A percentile compares a stretch with the other conserved stretches of the same genome.
These are phyloP conservation scores for Caryopteris hybrid DNA, from an alignment of 305 asterid species.

Conservation along the genomic window DNA sequence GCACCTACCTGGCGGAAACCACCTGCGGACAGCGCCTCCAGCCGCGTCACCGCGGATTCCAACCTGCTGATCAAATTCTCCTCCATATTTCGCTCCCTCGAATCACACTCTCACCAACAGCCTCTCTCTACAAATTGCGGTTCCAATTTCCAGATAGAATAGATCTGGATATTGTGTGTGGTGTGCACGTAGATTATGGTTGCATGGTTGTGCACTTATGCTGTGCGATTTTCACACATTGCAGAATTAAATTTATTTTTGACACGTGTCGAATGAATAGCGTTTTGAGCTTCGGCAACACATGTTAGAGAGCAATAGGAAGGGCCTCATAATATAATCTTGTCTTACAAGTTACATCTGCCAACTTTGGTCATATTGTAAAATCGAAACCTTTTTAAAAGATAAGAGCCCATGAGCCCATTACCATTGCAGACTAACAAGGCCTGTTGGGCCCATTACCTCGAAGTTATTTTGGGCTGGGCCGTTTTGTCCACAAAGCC, in stretches of 20 bases:
- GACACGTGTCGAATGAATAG: conserved; percentile 15
- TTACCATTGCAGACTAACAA: no score
- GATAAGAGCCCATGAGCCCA: no score
- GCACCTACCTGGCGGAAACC: conserved; percentile 31
- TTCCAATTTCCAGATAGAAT: not conserved
- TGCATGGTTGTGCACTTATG: not conserved
- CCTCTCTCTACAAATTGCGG: not conserved
- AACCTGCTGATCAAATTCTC: conserved; percentile 67
- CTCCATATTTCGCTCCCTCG: conserved; percentile 33
- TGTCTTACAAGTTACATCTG: no score
- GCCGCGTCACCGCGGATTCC: conserved; percentile 80
- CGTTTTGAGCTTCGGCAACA: not conserved
- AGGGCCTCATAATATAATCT: no score
- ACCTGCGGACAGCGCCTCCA: conserved; percentile 58
- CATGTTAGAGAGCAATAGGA: no score
- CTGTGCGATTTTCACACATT: not conserved
- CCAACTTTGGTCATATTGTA: no score
- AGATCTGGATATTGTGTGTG: conserved; percentile 9
- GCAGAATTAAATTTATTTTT: not conserved
- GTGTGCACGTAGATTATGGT: not conserved
- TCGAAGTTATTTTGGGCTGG: no score
- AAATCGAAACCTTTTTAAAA: no score
- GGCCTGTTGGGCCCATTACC: no score
- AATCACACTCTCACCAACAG: not conserved
- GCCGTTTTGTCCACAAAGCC: no score